Conservation (phyloP, 495 filamentous ascomycete genomes). For the Pseudomonodictys pantanalensis region DNA sequence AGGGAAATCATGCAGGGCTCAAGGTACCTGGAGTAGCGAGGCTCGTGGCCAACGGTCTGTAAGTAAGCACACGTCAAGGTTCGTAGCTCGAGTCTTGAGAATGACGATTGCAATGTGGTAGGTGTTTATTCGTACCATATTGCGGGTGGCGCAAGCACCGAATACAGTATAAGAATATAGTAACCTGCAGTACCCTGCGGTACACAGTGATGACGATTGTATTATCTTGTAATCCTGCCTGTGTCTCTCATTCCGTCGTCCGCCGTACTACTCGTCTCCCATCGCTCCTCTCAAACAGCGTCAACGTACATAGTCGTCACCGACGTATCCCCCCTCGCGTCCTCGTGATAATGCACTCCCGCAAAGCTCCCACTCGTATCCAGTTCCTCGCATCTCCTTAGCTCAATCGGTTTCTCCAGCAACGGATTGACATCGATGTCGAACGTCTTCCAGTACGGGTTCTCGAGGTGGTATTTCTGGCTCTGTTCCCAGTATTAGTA, state of each 20-base stretch:
- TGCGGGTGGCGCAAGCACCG: too few species aligned
- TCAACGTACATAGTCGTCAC: slow-evolving; percentile 12
- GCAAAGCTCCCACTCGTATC: slow-evolving; percentile 36
- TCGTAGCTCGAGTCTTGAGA: too few species aligned
- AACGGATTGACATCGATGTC: slow-evolving; percentile 63
- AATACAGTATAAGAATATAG: too few species aligned
- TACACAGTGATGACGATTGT: background rate
- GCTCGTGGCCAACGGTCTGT: too few species aligned
- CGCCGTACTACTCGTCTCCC: background rate
- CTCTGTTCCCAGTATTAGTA: slow-evolving; percentile 38
- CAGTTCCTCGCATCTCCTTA: slow-evolving; percentile 60
- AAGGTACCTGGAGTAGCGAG: too few species aligned
- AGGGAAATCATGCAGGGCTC: too few species aligned
- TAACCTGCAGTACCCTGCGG: too few species aligned
- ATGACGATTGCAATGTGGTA: too few species aligned
- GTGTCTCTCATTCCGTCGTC: background rate
- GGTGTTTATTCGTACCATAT: too few species aligned
- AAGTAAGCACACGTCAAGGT: too few species aligned
- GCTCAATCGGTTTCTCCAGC: slow-evolving; percentile 62
- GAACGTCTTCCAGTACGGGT: slow-evolving; percentile 70
- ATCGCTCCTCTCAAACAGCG: background rate
- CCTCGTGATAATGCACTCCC: slow-evolving; percentile 20
- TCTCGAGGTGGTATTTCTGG: slow-evolving; percentile 61
- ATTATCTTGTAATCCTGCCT: background rate
- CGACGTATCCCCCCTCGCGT: slow-evolving; percentile 6